Conservation (phyloP, 176 grass and related monocot species). For the Aegilops longissima region DNA sequence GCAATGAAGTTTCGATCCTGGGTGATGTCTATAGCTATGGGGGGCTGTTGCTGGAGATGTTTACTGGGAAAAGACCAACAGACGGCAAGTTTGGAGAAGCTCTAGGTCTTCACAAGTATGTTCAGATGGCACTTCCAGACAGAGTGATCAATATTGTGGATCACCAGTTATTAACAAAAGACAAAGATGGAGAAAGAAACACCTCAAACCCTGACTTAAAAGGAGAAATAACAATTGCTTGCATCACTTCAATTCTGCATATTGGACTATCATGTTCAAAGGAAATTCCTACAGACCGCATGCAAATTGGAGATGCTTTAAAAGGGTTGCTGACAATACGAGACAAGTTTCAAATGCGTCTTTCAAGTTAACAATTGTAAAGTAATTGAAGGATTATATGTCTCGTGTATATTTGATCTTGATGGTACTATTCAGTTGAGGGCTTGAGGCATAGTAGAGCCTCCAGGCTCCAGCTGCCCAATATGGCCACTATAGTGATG, state of each 20-base stretch:
- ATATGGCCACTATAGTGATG: neutral
- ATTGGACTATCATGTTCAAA: neutral
- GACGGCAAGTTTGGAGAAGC: neutral
- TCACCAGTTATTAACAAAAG: neutral
- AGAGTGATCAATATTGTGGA: neutral
- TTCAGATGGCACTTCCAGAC: neutral
- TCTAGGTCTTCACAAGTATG: neutral
- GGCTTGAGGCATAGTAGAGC: no score
- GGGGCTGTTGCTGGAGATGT: slow-evolving; percentile 10
- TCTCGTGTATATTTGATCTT: no score
- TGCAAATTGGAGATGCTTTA: neutral
- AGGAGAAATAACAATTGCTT: neutral
- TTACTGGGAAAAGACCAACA: slow-evolving; percentile 22
- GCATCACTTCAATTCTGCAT: neutral
- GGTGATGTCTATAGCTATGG: slow-evolving; percentile 30
- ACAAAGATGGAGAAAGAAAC: neutral
- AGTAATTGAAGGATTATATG: no score
- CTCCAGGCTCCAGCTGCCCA: neutral
- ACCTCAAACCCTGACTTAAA: neutral
- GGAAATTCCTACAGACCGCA: neutral
- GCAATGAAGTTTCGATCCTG: neutral
- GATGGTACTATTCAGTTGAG: neutral
- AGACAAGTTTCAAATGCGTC: neutral
- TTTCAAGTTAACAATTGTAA: neutral
- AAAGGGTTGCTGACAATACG: no score